A percentile compares a stretch with the other conserved stretches of the same genome.
phyloP scores from a whole-genome alignment of 176 grass and related monocot species.

The Paspalum notatum region DNA sequence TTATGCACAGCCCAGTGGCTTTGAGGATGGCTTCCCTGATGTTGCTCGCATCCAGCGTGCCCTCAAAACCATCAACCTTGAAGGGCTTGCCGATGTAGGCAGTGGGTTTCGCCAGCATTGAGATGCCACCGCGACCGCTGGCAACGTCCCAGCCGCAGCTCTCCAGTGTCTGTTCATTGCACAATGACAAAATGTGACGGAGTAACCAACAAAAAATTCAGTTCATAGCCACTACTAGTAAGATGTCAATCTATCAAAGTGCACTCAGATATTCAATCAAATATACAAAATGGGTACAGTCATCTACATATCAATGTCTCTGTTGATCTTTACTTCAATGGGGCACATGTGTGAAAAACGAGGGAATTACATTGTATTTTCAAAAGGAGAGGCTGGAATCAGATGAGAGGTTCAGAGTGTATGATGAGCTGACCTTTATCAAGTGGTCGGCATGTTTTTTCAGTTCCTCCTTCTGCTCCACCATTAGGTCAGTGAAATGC shows the following conservation, averaged over 20 bases:
- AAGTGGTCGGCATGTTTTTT: constrained; percentile 49
- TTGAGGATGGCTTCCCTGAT: constrained; percentile 79
- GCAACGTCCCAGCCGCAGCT: constrained; percentile 75
- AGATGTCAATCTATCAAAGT: background rate
- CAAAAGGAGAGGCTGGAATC: background rate
- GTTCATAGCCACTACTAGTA: background rate
- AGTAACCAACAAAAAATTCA: background rate
- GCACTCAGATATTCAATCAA: constrained; percentile 9
- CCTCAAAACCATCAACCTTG: constrained; percentile 55
- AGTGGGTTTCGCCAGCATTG: constrained; percentile 76
- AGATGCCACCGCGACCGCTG: constrained; percentile 65
- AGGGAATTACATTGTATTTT: background rate
- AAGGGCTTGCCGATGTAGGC: constrained; percentile 67
- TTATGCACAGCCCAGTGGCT: constrained; percentile 81
- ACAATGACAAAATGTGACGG: background rate
- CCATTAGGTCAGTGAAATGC: constrained; percentile 55
- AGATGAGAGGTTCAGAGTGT: background rate
- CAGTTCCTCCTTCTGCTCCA: constrained; percentile 62
- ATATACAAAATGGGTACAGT: background rate
- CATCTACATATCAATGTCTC: background rate
- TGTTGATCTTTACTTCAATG: background rate
- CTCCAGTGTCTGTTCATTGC: constrained; percentile 63
- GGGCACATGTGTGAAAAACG: background rate
- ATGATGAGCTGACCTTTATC: constrained; percentile 54
- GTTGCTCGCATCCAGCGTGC: constrained; percentile 58